Percentiles rank a stretch among this genome's conserved stretches.
phyloP scores from a whole-genome alignment of 2,329 filamentous ascomycete species.

The Aplosporella prunicola region DNA sequence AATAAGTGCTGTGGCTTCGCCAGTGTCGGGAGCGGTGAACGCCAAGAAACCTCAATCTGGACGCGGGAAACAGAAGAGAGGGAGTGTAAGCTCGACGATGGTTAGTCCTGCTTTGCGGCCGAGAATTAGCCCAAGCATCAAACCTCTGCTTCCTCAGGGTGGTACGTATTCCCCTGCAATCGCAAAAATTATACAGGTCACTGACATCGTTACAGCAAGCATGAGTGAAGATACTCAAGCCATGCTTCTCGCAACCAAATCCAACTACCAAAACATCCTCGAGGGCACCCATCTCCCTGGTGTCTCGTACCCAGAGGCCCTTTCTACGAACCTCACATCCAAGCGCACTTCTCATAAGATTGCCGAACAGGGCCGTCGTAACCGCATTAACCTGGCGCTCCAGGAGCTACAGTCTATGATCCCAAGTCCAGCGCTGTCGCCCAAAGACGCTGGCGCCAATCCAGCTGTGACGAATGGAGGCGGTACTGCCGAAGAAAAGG shows the following conservation, averaged over 20 bases:
- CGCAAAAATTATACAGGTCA: too few relatives aligned
- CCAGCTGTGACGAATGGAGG: constrained; percentile 35
- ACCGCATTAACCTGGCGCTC: constrained; percentile 88
- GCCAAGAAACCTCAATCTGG: constrained; percentile 9
- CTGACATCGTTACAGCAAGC: constrained; percentile 1
- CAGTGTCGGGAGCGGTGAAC: constrained; percentile 23
- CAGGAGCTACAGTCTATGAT: constrained; percentile 83
- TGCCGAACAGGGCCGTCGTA: constrained; percentile 88
- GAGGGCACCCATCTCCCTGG: constrained; percentile 88
- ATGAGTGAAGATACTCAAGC: constrained; percentile 51
- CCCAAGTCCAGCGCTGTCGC: constrained; percentile 43
- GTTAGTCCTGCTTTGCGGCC: constrained; percentile 79
- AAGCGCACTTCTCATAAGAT: constrained; percentile 98
- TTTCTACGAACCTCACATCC: constrained; percentile 88
- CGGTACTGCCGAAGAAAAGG: constrained; percentile 19
- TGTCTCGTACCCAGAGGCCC: constrained; percentile 78
- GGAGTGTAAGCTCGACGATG: constrained; percentile 44
- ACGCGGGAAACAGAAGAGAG: constrained; percentile 32
- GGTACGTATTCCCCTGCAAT: constrained; percentile 34
- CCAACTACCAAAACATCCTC: constrained; percentile 94
- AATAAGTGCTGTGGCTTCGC: constrained; percentile 43
- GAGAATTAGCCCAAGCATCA: constrained; percentile 88
- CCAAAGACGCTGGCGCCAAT: constrained; percentile 25
- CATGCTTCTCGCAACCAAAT: constrained; percentile 83
- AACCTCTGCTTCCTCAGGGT: constrained; percentile 70